Conservation (phyloP, 495 filamentous ascomycete genomes). For the Glonium stellatum region DNA sequence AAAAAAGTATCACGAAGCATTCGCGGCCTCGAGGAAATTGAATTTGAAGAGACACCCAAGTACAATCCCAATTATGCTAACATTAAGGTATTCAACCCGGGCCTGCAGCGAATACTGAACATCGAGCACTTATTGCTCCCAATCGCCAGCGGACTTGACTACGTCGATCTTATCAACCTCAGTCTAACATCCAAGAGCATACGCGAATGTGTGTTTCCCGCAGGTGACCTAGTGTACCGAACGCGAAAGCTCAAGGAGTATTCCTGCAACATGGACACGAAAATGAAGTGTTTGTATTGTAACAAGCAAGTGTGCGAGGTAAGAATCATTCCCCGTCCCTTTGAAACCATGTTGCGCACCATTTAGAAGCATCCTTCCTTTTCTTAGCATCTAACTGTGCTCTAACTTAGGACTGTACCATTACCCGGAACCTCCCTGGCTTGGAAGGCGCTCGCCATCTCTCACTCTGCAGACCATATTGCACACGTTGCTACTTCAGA, state of each 20-base stretch:
- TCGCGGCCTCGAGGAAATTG: background rate
- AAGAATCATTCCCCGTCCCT: background rate
- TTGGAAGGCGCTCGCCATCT: slow-evolving; percentile 16
- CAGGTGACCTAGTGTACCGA: slow-evolving; percentile 8
- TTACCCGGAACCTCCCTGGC: background rate
- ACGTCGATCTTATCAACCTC: slow-evolving; percentile 22
- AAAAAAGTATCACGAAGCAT: slow-evolving; percentile 2
- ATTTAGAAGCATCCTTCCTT: background rate
- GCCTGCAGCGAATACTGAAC: slow-evolving; percentile 12
- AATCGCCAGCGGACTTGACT: slow-evolving; percentile 14
- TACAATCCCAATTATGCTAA: slow-evolving; percentile 12
- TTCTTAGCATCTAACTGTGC: background rate
- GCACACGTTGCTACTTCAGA: slow-evolving; percentile 17
- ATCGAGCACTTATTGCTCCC: slow-evolving; percentile 24
- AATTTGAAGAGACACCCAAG: slow-evolving; percentile 5
- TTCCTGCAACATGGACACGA: slow-evolving; percentile 11
- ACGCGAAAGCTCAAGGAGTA: slow-evolving; percentile 16
- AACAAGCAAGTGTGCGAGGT: slow-evolving; percentile 25
- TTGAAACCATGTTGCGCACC: background rate
- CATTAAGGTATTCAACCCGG: slow-evolving; percentile 5
- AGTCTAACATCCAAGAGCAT: slow-evolving; percentile 17
- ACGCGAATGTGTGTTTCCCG: slow-evolving; percentile 21
- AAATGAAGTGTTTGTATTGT: slow-evolving; percentile 19
- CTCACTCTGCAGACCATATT: slow-evolving; percentile 9
- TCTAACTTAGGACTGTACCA: slow-evolving; percentile 9